Evolutionary conservation across 2,329 filamentous ascomycete species (phyloP).

Genomic region (Gnomoniopsis smithogilvyi): DNA sequence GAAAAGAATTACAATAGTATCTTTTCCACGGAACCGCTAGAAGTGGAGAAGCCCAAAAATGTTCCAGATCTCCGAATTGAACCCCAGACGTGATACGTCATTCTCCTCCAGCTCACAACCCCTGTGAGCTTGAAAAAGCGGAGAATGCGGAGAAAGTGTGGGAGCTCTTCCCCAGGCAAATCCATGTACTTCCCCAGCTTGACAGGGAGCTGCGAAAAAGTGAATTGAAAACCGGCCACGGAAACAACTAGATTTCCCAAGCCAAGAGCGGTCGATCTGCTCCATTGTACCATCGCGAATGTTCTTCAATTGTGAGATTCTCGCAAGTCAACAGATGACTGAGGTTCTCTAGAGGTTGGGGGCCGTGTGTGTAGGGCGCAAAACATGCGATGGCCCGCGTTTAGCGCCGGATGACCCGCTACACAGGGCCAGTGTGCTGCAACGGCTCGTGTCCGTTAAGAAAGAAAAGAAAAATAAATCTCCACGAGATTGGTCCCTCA

Average conservation of each 20-base stretch:
- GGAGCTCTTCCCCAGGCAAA: slow-evolving; percentile 7
- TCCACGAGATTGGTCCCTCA: neutral
- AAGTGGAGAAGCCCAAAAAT: neutral
- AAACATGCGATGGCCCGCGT: neutral
- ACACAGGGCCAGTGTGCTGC: neutral
- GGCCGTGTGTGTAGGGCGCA: neutral
- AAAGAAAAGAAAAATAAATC: neutral
- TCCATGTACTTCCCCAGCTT: slow-evolving; percentile 9
- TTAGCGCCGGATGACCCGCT: slow-evolving; percentile 1
- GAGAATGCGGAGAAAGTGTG: slow-evolving; percentile 11
- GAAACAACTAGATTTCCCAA: neutral
- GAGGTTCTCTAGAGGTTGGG: neutral
- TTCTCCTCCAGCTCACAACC: neutral
- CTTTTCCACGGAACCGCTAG: neutral
- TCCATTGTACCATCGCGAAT: neutral
- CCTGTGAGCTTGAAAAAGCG: neutral
- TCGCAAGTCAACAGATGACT: neutral
- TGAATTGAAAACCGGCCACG: neutral
- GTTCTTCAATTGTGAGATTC: neutral
- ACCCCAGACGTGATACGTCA: slow-evolving; percentile 10
- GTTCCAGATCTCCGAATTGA: neutral
- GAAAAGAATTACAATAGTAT: neutral
- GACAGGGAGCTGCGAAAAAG: neutral
- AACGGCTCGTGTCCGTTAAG: neutral
- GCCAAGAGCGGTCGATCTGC: neutral